A percentile compares a stretch with the other conserved stretches of the same genome.
Conservation (phyloP, 768 basidiomycete species). For the Strobilomyces confusus region DNA sequence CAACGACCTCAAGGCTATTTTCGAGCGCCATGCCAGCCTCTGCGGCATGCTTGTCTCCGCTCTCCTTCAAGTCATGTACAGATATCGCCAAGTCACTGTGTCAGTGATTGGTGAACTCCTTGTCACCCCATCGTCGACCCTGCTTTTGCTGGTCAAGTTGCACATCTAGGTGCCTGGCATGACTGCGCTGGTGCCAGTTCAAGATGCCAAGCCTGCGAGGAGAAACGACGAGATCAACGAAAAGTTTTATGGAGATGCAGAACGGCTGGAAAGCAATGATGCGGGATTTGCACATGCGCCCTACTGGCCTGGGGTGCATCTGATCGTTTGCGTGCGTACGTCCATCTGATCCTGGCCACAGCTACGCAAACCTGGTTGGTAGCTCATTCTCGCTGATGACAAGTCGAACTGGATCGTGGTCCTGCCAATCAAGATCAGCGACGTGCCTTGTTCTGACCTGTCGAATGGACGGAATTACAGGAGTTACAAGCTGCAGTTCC, state of each 20-base stretch:
- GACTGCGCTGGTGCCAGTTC: conserved; percentile 28
- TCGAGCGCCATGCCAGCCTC: conserved; percentile 53
- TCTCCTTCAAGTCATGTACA: conserved; percentile 16
- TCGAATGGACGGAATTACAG: conserved; percentile 58
- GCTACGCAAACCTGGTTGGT: conserved; percentile 90
- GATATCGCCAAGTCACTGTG: conserved; percentile 15
- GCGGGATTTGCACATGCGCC: conserved; percentile 83
- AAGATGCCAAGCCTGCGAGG: conserved; percentile 41
- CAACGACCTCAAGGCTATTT: conserved; percentile 70
- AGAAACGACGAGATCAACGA: conserved; percentile 61
- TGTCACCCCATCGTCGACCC: conserved; percentile 84
- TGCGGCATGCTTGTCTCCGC: conserved; percentile 12
- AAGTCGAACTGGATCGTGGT: conserved; percentile 83
- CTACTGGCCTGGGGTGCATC: conserved; percentile 80
- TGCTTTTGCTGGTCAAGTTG: conserved; percentile 81
- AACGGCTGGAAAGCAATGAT: conserved; percentile 48
- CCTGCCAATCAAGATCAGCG: conserved; percentile 76
- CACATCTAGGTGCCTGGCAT: conserved; percentile 59
- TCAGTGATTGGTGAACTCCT: conserved; percentile 89
- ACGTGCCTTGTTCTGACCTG: conserved; percentile 63
- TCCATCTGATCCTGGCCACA: conserved; percentile 26
- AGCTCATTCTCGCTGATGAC: conserved; percentile 85
- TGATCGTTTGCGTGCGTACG: background rate
- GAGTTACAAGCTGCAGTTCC: conserved; percentile 90
- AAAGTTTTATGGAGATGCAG: conserved; percentile 64